These are phyloP conservation scores for Sedum album DNA, from an alignment of 164 flowering plant genomes.

Conservation along the genomic window DNA sequence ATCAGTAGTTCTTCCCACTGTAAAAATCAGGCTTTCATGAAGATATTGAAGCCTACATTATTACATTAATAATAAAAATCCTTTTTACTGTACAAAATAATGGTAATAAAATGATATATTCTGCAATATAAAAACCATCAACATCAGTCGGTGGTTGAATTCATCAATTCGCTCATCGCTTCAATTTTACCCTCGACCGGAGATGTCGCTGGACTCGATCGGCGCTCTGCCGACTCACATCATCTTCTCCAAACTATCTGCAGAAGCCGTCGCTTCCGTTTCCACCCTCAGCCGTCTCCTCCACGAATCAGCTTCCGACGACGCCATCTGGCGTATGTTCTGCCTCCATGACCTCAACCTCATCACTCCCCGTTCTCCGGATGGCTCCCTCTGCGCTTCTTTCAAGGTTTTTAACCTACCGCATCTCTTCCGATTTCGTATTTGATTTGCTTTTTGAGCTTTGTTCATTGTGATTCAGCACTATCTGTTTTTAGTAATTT, in stretches of 20 bases:
- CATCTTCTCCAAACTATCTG: constrained; percentile 39
- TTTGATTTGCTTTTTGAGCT: background rate
- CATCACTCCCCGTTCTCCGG: constrained; percentile 44
- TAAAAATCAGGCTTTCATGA: no score
- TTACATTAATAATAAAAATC: no score
- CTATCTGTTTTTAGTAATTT: no score
- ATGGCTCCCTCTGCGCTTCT: constrained; percentile 50
- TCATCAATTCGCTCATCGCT: no score
- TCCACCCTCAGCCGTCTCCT: constrained; percentile 43
- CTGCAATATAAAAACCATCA: no score
- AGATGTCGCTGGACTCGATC: constrained; percentile 37
- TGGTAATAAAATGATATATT: no score
- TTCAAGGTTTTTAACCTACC: constrained; percentile 46
- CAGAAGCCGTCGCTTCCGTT: constrained; percentile 33
- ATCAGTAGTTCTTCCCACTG: no score
- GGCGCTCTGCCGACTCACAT: constrained; percentile 46
- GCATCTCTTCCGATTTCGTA: background rate
- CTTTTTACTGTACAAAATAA: no score
- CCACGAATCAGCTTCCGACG: constrained; percentile 48
- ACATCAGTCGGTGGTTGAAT: no score
- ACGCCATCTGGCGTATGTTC: constrained; percentile 51
- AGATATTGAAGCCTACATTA: no score
- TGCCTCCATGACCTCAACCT: constrained; percentile 53
- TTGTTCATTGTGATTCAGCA: no score
- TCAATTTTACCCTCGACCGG: background rate